These are phyloP conservation scores for Sarocladium brachiariae DNA, from an alignment of 2,329 filamentous ascomycete genomes.

Conservation along the genomic window DNA sequence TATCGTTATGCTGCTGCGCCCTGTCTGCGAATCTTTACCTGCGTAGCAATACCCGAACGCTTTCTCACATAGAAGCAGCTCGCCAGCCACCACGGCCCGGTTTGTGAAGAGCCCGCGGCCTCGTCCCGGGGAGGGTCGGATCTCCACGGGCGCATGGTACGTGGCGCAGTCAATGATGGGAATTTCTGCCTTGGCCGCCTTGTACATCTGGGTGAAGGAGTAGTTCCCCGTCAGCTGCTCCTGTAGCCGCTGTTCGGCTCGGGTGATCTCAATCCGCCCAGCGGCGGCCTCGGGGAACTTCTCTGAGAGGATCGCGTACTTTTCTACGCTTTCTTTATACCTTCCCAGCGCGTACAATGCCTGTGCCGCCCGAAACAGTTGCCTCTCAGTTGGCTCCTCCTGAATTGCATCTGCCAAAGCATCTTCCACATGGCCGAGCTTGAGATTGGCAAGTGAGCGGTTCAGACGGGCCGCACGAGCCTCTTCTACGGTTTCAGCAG, in stretches of 20 bases:
- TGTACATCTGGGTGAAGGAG: conserved; percentile 19
- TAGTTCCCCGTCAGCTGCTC: conserved; percentile 36
- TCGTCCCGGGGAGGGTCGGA: conserved; percentile 31
- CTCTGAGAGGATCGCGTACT: conserved; percentile 24
- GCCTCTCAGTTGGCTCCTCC: conserved; percentile 22
- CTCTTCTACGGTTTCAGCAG: conserved; percentile 28
- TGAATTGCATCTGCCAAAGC: conserved; percentile 23
- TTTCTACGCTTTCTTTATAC: conserved; percentile 29
- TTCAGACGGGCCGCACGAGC: conserved; percentile 26
- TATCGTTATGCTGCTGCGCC: too few species aligned
- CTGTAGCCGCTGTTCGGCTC: conserved; percentile 21
- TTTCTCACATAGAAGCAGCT: conserved; percentile 50
- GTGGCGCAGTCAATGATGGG: conserved; percentile 41
- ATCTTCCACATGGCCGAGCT: conserved; percentile 19
- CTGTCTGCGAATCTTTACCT: too few species aligned
- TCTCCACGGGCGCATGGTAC: conserved; percentile 33
- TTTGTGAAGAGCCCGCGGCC: conserved; percentile 47
- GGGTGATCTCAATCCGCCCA: too few species aligned
- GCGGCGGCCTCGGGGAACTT: conserved; percentile 26
- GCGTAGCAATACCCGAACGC: conserved; percentile 38
- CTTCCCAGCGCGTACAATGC: conserved; percentile 36
- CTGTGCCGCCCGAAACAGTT: conserved; percentile 34
- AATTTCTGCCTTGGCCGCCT: conserved; percentile 24
- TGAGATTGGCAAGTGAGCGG: conserved; percentile 28
- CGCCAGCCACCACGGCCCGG: conserved; percentile 37